Evolutionary conservation across 768 basidiomycete species (phyloP), one percentile per base, ranked within the genome.

Genomic region (Leccinellum luteum): DNA sequence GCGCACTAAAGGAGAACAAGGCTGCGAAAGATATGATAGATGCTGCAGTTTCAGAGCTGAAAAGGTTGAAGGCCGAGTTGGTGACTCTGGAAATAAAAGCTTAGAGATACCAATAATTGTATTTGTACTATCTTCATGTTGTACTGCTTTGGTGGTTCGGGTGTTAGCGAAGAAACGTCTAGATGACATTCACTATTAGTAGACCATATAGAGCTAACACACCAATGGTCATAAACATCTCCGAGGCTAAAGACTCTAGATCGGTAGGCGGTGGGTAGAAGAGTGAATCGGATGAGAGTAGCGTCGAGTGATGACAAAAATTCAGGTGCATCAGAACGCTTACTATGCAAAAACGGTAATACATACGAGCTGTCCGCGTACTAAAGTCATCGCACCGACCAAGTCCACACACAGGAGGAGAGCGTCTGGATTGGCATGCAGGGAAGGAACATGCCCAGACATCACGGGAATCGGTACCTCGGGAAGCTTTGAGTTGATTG

Each of bases 21-120:
- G 59, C 59, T 10, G 70, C 81, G n/a, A 89, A 89, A 51, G 81
- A 74, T 51, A 57, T 49, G 12, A 60, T 73, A 8, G 70, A 72
- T 31, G 38, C 47, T 32, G 87, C 85, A 1, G 85, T 92, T 10
- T 79, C 81, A 43, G 76, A 79, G 55, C 72, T 92, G 70, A 89
- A 89, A 72, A 75, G 67, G 66, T 66, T 92, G 70, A 91, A 92
- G 73, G 69, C 68, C 14, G 83, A 87, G 62, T 66, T 90, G 56
- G 62, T 51, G 25, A 23, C 34, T 17, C 41, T 69, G 32, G 58
- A 60, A 52, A 38, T 69, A 58, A 51, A 25, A 41, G 45, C 41
- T 14, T 54, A 27, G 19, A 14, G 3, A 47, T 47, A 47, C 25
- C 25, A 5, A 17, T 25, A 8, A 19, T 30, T 14, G 58, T 38